Conservation (phyloP, 2,329 filamentous ascomycete species). For the Ceratocystis eucalypticola region DNA sequence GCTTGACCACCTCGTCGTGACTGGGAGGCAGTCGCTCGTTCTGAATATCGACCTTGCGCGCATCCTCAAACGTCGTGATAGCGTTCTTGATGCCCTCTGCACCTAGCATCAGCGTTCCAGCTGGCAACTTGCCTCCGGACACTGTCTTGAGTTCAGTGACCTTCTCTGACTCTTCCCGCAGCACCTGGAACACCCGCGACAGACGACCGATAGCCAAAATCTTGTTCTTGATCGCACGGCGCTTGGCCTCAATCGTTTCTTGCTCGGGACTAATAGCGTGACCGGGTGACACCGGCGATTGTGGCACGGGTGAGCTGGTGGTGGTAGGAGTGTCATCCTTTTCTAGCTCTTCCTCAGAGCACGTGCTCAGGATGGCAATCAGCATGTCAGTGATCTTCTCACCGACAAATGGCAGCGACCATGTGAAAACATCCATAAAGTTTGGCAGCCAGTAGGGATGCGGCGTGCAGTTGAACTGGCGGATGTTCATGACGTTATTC, state of each 20-base stretch:
- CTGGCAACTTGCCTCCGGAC: conserved; percentile 78
- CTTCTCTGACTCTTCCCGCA: conserved; percentile 91
- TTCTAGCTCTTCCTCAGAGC: conserved; percentile 96
- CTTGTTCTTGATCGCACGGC: conserved; percentile 98
- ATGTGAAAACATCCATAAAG: conserved; percentile 99
- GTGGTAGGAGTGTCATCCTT: conserved; percentile 56
- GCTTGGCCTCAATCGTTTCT: conserved; percentile 84
- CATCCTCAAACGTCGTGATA: conserved; percentile 93
- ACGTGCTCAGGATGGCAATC: conserved; percentile 94
- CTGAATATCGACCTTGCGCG: conserved; percentile 88
- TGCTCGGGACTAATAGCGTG: not conserved
- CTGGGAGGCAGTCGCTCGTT: conserved; percentile 89
- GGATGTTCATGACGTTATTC: conserved; percentile 99
- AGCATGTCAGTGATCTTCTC: conserved; percentile 99
- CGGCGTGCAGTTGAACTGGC: conserved; percentile 98
- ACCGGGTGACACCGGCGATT: conserved; percentile 49
- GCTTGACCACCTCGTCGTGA: conserved; percentile 78
- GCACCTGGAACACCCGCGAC: conserved; percentile 93
- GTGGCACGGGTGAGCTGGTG: conserved; percentile 45
- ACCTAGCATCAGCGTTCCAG: conserved; percentile 92
- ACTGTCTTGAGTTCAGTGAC: conserved; percentile 97
- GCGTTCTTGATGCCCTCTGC: conserved; percentile 98
- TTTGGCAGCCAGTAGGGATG: conserved; percentile 99
- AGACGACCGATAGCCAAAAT: conserved; percentile 93
- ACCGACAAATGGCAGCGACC: conserved; percentile 95